Evolutionary conservation across 306 rosid genomes (phyloP).

Genomic region (Lablab purpureus): DNA sequence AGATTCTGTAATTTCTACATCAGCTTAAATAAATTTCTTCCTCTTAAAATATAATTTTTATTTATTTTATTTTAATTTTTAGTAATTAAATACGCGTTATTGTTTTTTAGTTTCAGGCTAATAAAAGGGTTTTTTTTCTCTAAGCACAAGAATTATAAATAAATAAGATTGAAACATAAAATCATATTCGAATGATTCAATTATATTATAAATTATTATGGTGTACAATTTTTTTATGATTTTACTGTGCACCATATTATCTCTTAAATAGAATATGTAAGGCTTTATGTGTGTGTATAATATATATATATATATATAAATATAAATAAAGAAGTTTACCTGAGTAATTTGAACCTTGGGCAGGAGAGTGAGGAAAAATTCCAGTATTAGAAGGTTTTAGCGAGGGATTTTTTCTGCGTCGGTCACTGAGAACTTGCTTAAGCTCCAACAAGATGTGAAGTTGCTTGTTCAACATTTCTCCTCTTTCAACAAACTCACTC

Average conservation of each 20-base stretch:
- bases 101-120: neutral
- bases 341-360: slow-evolving; percentile 52
- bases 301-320: no score
- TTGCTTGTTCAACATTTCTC: slow-evolving; percentile 69
- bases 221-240: neutral
- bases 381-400: slow-evolving; percentile 3
- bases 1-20: no score
- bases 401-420: slow-evolving; percentile 50
- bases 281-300: no score
- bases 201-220: neutral
- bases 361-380: slow-evolving; percentile 56
- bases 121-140: neutral
- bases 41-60: no score
- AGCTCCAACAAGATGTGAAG: slow-evolving; percentile 65
- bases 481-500: slow-evolving; percentile 73
- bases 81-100: neutral
- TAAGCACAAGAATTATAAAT: neutral
- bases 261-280: neutral
- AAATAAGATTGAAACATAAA: neutral
- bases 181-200: neutral
- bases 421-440: slow-evolving; percentile 59
- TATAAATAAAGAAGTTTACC: slow-evolving; percentile 42
- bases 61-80: no score
- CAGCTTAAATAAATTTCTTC: no score
- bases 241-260: neutral